Conservation (phyloP, 495 filamentous ascomycete species). For the Xylaria grammica region DNA sequence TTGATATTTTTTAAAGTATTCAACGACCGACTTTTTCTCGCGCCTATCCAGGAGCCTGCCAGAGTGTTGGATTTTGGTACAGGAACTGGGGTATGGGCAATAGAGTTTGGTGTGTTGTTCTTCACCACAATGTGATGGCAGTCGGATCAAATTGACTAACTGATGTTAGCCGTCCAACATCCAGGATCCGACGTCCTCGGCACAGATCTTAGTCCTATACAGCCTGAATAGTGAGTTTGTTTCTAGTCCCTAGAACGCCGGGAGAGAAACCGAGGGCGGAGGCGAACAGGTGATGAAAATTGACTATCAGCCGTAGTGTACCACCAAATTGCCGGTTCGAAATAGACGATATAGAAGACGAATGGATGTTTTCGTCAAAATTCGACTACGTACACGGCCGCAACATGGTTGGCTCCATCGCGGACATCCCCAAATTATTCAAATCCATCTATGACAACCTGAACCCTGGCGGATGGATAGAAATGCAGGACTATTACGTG, state of each 20-base stretch:
- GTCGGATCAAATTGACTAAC: neutral
- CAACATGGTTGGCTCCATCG: conserved; percentile 49
- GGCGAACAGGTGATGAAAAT: no score
- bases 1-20: conserved; percentile 83
- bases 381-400: conserved; percentile 60
- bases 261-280: neutral
- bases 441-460: conserved; percentile 46
- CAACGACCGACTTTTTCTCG: conserved; percentile 66
- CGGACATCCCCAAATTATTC: conserved; percentile 49
- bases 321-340: conserved; percentile 56
- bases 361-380: conserved; percentile 48
- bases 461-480: conserved; percentile 57
- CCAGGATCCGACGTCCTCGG: conserved; percentile 40
- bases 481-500: conserved; percentile 51
- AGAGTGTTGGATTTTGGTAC: conserved; percentile 53
- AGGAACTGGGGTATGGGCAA: conserved; percentile 54
- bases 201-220: conserved; percentile 55
- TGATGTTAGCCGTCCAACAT: conserved; percentile 8
- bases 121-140: conserved; percentile 15
- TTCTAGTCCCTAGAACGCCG: neutral
- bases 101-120: conserved; percentile 50
- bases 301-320: conserved; percentile 23
- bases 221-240: conserved; percentile 46
- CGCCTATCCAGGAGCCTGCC: conserved; percentile 20
- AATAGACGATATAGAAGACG: conserved; percentile 57